Evolutionary conservation across 495 filamentous ascomycete genomes (phyloP).

Genomic region (Astrothelium subdiscretum): DNA sequence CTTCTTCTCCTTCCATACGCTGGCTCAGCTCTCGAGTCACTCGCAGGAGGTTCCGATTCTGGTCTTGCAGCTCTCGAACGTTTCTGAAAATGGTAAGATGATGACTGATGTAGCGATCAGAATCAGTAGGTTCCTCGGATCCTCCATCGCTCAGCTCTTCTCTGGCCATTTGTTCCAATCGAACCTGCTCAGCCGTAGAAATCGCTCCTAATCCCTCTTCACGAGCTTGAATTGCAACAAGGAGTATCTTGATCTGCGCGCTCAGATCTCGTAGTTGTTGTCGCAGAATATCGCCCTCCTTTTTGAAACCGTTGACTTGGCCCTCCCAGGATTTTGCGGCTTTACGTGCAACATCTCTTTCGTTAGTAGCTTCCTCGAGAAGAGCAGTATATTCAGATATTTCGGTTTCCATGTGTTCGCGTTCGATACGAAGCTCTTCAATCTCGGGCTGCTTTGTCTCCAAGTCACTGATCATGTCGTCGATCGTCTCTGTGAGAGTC

Average conservation of each 20-base stretch:
- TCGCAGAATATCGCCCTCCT: conserved; percentile 67
- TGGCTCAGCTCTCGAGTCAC: conserved; percentile 74
- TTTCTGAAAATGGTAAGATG: conserved; percentile 73
- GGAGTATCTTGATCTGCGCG: conserved; percentile 75
- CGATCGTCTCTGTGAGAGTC: conserved; percentile 59
- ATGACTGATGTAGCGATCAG: conserved; percentile 75
- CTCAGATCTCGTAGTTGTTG: conserved; percentile 86
- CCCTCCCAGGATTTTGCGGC: conserved; percentile 61
- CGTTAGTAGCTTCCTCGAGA: conserved; percentile 43
- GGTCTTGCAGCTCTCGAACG: conserved; percentile 72
- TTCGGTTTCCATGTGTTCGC: conserved; percentile 46
- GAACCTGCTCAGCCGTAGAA: conserved; percentile 46
- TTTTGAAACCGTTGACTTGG: conserved; percentile 53
- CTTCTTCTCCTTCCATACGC: conserved; percentile 85
- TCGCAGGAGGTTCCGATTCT: conserved; percentile 72
- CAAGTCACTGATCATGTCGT: conserved; percentile 61
- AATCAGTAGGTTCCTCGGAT: conserved; percentile 62
- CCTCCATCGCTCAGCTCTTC: conserved; percentile 50
- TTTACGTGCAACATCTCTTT: conserved; percentile 45
- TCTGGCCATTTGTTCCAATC: conserved; percentile 61
- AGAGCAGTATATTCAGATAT: conserved; percentile 69
- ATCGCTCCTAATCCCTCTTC: conserved; percentile 70
- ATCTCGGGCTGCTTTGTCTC: conserved; percentile 51
- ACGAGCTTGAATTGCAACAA: conserved; percentile 65
- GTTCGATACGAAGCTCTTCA: conserved; percentile 45